A percentile compares a stretch with the other conserved stretches of the same genome.
These are phyloP conservation scores for Dryadomyces quercus-mongolicae DNA, from an alignment of 2,329 filamentous ascomycete genomes.

Conservation along the genomic window DNA sequence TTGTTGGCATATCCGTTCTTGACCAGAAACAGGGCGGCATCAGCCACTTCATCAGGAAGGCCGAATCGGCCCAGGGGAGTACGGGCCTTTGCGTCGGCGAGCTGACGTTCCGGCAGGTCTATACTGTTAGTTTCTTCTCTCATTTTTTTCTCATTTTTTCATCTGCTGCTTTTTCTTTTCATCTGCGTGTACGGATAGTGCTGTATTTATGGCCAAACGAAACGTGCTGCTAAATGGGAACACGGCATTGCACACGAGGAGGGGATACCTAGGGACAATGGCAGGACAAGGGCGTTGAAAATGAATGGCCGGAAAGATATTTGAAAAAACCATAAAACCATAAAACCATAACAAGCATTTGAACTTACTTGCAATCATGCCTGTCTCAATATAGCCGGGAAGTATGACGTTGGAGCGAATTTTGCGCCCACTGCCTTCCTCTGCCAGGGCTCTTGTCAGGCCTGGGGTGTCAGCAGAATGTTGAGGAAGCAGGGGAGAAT, in stretches of 20 bases:
- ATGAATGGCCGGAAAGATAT: neutral
- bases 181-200: neutral
- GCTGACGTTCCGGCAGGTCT: slow-evolving; percentile 2
- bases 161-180: too few relatives aligned
- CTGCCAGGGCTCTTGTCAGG: slow-evolving; percentile 55
- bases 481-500: neutral
- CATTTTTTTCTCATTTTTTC: neutral
- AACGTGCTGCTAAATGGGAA: slow-evolving; percentile 3
- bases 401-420: slow-evolving; percentile 71
- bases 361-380: slow-evolving; percentile 61
- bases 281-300: neutral
- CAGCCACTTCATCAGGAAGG: slow-evolving; percentile 58
- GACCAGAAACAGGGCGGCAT: slow-evolving; percentile 67
- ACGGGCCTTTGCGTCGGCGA: neutral
- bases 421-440: slow-evolving; percentile 45
- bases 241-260: neutral
- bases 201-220: neutral
- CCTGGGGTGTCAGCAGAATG: slow-evolving; percentile 27
- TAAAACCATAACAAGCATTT: neutral
- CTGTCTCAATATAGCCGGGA: slow-evolving; percentile 71
- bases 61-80: slow-evolving; percentile 62
- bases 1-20: slow-evolving; percentile 77
- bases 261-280: neutral
- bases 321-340: slow-evolving; percentile 4
- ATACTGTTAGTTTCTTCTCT: neutral